Evolutionary conservation across 2,329 filamentous ascomycete genomes (phyloP), one percentile per base, ranked within the genome.

Genomic region (Sclerotinia glacialis): DNA sequence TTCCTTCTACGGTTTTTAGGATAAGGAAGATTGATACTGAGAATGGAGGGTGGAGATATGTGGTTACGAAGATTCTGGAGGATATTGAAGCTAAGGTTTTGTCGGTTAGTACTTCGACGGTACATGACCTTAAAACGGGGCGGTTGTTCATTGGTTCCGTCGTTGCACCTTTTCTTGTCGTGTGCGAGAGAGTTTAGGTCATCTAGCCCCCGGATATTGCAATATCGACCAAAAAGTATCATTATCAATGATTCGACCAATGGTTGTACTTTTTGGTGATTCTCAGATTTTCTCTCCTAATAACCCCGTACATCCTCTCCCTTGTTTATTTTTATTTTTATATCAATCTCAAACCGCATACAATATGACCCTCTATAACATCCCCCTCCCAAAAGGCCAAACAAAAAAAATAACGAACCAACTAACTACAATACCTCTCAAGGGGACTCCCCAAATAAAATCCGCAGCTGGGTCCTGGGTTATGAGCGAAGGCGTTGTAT

Each of bases 101-200:
- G 18, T 40, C 55, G 16, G 56, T 7, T 16, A 18, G 9, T 31
- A 66, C 46, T 11, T 31, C 47, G 6, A 47, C 49, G 1, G 37
- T 52, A 31, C 64, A 66, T 54, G 64, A 66, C 23, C 44, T 26
- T 14, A 66, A 46, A 18, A 62, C 56, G 5, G 55, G 46, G 0
- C 44, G 37, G 28, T 42, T 60, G 2, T 54, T 61, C 16, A 28
- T 66, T 23, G 64, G 56, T 28, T 40, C n/a, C 18, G 14, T 53
- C 14, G 21, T 3, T 5, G 18, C 55, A 8, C 34, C 26, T 2
- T 62, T 44, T 42, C 2, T 66, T 6, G 37, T 47, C 18, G 56
- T 66, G 16, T 62, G 55, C 16, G 26, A 62, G 14, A 49, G 16
- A 16, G 1, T 1, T 26, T 49, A 47, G 21, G 4, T 34, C 3